A percentile compares a stretch with the other conserved stretches of the same genome.
phyloP scores from a whole-genome alignment of 306 rosid genomes.

The Fagus crenata region DNA sequence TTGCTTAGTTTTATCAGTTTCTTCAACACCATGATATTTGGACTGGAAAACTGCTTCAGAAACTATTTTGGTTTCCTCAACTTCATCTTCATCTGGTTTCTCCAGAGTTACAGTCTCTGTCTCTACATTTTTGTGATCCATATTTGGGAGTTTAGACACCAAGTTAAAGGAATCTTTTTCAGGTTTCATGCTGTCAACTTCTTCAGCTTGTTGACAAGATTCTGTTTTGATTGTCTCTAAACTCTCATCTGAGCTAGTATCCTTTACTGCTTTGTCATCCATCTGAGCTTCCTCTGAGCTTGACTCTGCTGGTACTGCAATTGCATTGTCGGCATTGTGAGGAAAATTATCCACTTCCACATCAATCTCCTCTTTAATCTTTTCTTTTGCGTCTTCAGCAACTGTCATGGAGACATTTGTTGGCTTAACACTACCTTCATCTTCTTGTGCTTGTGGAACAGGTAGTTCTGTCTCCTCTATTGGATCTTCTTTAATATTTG shows the following conservation, averaged over 20 bases:
- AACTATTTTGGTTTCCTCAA: not conserved
- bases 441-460: not conserved
- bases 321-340: not conserved
- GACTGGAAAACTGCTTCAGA: not conserved
- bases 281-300: not conserved
- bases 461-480: conserved; percentile 2
- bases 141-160: not conserved
- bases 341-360: conserved; percentile 1
- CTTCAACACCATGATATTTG: not conserved
- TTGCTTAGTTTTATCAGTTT: not conserved
- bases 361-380: not conserved
- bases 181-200: not conserved
- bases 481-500: conserved; percentile 9
- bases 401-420: not conserved
- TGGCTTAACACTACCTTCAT: not conserved
- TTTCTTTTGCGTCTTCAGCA: conserved; percentile 7
- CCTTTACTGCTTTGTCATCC: conserved; percentile 6
- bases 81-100: not conserved
- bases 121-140: not conserved
- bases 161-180: not conserved
- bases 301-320: conserved; percentile 10
- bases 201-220: not conserved
- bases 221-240: not conserved
- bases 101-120: not conserved
- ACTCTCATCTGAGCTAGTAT: not conserved